A percentile compares a stretch with the other conserved stretches of the same genome.
Conservation (phyloP, 2,329 filamentous ascomycete genomes). For the Trichoderma pleuroti region DNA sequence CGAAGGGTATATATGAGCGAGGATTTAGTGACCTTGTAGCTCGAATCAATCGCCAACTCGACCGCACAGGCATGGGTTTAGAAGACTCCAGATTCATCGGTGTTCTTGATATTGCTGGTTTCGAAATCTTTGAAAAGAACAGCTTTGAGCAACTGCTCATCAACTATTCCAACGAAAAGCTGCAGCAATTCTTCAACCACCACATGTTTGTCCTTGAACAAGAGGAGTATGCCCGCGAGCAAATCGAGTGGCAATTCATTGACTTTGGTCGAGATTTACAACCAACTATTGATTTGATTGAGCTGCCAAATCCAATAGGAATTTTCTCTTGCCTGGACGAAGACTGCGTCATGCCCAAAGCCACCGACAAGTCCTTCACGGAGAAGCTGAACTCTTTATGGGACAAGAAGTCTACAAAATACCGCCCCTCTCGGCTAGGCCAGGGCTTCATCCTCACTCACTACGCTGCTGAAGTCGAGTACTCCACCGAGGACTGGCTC, state of each 20-base stretch:
- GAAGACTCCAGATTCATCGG: slow-evolving; percentile 96
- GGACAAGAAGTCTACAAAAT: slow-evolving; percentile 95
- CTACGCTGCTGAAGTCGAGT: slow-evolving; percentile 96
- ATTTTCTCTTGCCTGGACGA: slow-evolving; percentile 98
- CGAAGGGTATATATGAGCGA: slow-evolving; percentile 97
- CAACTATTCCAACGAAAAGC: slow-evolving; percentile 99
- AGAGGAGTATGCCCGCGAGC: slow-evolving; percentile 93
- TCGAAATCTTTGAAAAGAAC: slow-evolving; percentile 97
- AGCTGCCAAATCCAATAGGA: slow-evolving; percentile 93
- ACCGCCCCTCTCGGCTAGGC: slow-evolving; percentile 78
- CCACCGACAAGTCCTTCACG: slow-evolving; percentile 93
- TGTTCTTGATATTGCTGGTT: slow-evolving; percentile 96
- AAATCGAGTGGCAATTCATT: slow-evolving; percentile 99
- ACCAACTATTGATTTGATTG: slow-evolving; percentile 95
- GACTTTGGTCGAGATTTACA: slow-evolving; percentile 97
- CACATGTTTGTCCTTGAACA: slow-evolving; percentile 99
- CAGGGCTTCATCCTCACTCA: slow-evolving; percentile 96
- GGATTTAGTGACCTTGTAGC: slow-evolving; percentile 89
- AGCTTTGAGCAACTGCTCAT: slow-evolving; percentile 99
- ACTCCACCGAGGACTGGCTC: slow-evolving; percentile 89
- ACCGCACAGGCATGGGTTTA: slow-evolving; percentile 74
- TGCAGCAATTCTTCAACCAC: slow-evolving; percentile 99
- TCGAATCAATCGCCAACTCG: slow-evolving; percentile 87
- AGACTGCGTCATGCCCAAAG: slow-evolving; percentile 98
- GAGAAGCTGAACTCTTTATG: slow-evolving; percentile 96